These are phyloP conservation scores for Plantago lanceolata DNA, from an alignment of 305 asterid species.

Conservation along the genomic window DNA sequence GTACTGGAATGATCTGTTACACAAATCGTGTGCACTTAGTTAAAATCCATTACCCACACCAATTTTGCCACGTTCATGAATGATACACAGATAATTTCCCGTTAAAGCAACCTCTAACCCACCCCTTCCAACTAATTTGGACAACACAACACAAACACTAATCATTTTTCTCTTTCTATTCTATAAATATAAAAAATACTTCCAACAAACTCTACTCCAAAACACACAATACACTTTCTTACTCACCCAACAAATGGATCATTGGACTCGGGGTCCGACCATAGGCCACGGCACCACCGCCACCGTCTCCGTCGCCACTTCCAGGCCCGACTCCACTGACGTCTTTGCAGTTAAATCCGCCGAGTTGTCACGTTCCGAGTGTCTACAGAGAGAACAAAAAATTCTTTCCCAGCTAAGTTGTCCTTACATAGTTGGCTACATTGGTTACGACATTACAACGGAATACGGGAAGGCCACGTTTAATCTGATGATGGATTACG, in stretches of 20 bases:
- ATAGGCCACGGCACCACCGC: slow-evolving; percentile 73
- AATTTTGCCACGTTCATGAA: slow-evolving; percentile 41
- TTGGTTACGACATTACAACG: slow-evolving; percentile 42
- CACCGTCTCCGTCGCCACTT: slow-evolving; percentile 47
- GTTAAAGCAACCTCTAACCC: slow-evolving; percentile 49
- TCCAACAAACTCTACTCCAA: slow-evolving; percentile 22
- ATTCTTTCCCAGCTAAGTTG: slow-evolving; percentile 41
- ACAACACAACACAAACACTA: slow-evolving; percentile 24
- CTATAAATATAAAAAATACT: slow-evolving; percentile 7
- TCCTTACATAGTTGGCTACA: slow-evolving; percentile 45
- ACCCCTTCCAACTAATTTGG: slow-evolving; percentile 54
- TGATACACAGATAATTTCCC: slow-evolving; percentile 23
- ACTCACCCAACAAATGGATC: slow-evolving; percentile 34
- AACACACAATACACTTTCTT: slow-evolving; percentile 18
- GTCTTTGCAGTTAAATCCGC: slow-evolving; percentile 56
- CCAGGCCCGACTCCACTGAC: slow-evolving; percentile 25
- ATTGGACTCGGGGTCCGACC: slow-evolving; percentile 61
- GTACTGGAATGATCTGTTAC: background rate
- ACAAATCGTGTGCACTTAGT: background rate
- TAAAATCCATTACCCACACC: slow-evolving; percentile 20
- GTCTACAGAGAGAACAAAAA: slow-evolving; percentile 43
- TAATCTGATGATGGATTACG: slow-evolving; percentile 59
- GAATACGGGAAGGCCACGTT: slow-evolving; percentile 37
- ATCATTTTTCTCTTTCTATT: slow-evolving; percentile 16
- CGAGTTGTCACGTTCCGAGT: slow-evolving; percentile 37